phyloP scores from a whole-genome alignment of 1,139 yeast species.

The Taphrina populina region DNA sequence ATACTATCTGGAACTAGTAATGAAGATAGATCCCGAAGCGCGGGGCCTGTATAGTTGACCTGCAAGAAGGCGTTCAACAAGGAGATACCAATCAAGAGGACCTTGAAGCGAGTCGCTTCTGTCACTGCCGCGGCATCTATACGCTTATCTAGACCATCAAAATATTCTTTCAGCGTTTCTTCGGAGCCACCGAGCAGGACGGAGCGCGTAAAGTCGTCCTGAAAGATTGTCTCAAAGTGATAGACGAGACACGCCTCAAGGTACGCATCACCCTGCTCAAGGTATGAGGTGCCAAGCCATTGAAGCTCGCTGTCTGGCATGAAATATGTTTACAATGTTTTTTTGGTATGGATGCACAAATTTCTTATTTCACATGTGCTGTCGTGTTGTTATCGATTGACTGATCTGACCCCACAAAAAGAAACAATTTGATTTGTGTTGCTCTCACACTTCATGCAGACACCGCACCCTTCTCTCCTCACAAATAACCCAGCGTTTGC shows the following conservation, averaged over 20 bases:
- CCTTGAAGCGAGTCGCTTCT: background rate
- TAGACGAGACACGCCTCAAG: constrained; percentile 10
- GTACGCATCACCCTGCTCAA: too few relatives aligned
- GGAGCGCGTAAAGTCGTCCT: background rate
- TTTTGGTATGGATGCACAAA: too few relatives aligned
- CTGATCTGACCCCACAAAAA: too few relatives aligned
- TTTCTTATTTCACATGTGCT: too few relatives aligned
- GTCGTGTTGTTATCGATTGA: too few relatives aligned
- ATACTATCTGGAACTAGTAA: constrained; percentile 34
- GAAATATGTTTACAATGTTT: too few relatives aligned
- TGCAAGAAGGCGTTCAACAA: constrained; percentile 70
- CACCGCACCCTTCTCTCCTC: constrained; percentile 12
- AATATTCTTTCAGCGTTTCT: constrained; percentile 2
- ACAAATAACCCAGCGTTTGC: constrained; percentile 15
- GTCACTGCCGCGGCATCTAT: background rate
- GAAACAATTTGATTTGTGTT: background rate
- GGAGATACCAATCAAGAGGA: constrained; percentile 44
- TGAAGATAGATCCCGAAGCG: constrained; percentile 48
- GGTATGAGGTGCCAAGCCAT: too few relatives aligned
- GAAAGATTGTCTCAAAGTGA: constrained; percentile 12
- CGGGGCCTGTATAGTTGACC: constrained; percentile 82
- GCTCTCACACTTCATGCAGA: constrained; percentile 6
- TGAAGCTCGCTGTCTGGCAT: too few relatives aligned
- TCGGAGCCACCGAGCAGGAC: background rate
- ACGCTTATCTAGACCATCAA: background rate